Conservation (phyloP, 2,329 filamentous ascomycete genomes). For the Fusarium aywerte region DNA sequence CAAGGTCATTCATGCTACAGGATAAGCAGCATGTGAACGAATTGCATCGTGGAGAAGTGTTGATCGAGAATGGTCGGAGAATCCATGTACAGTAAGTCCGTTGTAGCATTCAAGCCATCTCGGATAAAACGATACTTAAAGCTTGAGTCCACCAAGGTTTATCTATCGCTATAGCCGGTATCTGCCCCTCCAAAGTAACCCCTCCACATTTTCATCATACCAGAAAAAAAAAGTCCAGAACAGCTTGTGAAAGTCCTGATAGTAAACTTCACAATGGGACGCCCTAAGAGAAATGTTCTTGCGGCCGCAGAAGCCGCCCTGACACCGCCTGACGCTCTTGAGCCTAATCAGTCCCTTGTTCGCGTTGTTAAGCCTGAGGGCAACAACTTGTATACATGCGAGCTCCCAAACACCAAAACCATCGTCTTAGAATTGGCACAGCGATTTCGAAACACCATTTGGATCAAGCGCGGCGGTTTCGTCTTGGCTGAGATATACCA, state of each 20-base stretch:
- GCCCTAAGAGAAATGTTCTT: slow-evolving; percentile 75
- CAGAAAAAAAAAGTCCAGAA: slow-evolving; percentile 20
- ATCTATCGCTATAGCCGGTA: slow-evolving; percentile 28
- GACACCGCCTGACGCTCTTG: slow-evolving; percentile 68
- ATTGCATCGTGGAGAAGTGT: not conserved
- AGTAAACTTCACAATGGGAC: slow-evolving; percentile 47
- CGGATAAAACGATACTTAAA: slow-evolving; percentile 22
- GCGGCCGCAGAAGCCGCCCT: slow-evolving; percentile 79
- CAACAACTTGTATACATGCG: slow-evolving; percentile 87
- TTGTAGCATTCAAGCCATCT: not conserved
- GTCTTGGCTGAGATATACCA: slow-evolving; percentile 80
- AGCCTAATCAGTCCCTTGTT: slow-evolving; percentile 74
- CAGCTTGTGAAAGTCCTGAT: not conserved
- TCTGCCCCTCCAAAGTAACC: slow-evolving; percentile 37
- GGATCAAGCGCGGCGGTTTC: slow-evolving; percentile 89
- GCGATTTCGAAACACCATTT: slow-evolving; percentile 90
- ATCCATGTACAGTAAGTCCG: slow-evolving; percentile 28
- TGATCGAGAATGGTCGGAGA: slow-evolving; percentile 4
- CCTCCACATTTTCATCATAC: slow-evolving; percentile 21
- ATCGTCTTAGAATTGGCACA: slow-evolving; percentile 84
- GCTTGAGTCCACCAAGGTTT: slow-evolving; percentile 1
- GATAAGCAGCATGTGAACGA: not conserved
- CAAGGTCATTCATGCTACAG: not conserved
- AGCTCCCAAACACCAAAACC: slow-evolving; percentile 72
- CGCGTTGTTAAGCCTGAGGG: slow-evolving; percentile 84